phyloP scores from a whole-genome alignment of 345 rosid genomes.

The Brassica carinata region DNA sequence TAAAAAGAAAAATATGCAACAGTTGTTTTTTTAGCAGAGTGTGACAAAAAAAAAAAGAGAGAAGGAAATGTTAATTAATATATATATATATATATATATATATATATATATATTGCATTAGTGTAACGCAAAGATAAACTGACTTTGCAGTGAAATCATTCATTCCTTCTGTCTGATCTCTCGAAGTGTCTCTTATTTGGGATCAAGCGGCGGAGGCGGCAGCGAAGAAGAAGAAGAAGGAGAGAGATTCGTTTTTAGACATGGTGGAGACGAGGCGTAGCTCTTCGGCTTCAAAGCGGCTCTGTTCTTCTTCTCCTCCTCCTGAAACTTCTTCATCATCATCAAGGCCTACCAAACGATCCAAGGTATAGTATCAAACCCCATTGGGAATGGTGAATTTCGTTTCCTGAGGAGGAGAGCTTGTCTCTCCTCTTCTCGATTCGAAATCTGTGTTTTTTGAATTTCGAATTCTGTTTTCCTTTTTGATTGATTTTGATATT shows the following conservation, averaged over 20 bases:
- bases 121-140: background rate
- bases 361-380: constrained; percentile 55
- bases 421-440: background rate
- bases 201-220: constrained; percentile 46
- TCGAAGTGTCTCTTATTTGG: constrained; percentile 36
- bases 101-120: too few relatives aligned
- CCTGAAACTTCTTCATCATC: constrained; percentile 36
- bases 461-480: background rate
- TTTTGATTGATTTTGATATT: background rate
- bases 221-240: background rate
- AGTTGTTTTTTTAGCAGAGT: background rate
- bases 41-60: background rate
- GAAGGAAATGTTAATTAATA: background rate
- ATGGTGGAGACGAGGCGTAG: constrained; percentile 98
- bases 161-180: background rate
- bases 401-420: background rate
- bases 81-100: too few relatives aligned
- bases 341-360: constrained; percentile 61
- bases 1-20: too few relatives aligned
- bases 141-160: constrained; percentile 23
- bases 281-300: constrained; percentile 72
- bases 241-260: constrained; percentile 1
- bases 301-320: constrained; percentile 39
- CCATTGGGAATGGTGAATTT: background rate
- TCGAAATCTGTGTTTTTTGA: constrained; percentile 29